Evolutionary conservation across 352 stramenopile genomes (phyloP), one percentile per base, ranked within the genome.

Genomic region (Phytophthora lateralis): DNA sequence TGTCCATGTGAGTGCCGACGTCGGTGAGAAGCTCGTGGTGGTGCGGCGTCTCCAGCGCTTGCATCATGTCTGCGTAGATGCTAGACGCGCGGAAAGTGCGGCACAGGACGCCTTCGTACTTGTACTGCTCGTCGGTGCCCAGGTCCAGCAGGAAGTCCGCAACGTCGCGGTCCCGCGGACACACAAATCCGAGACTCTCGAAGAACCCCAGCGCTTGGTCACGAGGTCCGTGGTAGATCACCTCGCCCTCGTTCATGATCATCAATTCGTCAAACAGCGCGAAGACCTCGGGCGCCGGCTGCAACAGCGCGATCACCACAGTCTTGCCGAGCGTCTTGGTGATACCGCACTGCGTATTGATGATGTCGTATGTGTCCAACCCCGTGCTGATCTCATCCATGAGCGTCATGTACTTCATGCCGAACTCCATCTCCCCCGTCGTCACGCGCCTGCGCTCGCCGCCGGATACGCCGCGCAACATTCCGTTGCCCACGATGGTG

Each of bases 371-470:
- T 12, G 79, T 85, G 73, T 89, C 79, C 10, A 89, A 71, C 4
- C 79, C 79, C n/a, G 77, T 87, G 21, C 71, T 84, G 73, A 87
- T 82, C 60, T 88, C 73, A 66, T 98, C 91, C 63, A 97, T 82
- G 20, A 97, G 54, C 15, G 92, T 69, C 39, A 97, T 75, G 51
- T 80, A 85, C 62, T 85, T 81, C 44, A 76, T 70, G 50, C 76
- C 73, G 55, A 93, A 85, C 51, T 96, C 71, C 82, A 98, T 98
- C 73, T 93, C 80, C 26, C 82, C 84, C 11, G 69, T 82, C 17
- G 83, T 93, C 51, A 93, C 79, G 26, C 85, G 80, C 66, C 89
- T 89, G 29, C 80, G 71, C 43, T 93, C 82, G 9, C 85, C 83
- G 24, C 85, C 83, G 2, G 79, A 91, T 20, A 93, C 70, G 11